These are phyloP conservation scores for Fraxinus dipetala DNA, from an alignment of 305 asterid genomes.

Conservation along the genomic window DNA sequence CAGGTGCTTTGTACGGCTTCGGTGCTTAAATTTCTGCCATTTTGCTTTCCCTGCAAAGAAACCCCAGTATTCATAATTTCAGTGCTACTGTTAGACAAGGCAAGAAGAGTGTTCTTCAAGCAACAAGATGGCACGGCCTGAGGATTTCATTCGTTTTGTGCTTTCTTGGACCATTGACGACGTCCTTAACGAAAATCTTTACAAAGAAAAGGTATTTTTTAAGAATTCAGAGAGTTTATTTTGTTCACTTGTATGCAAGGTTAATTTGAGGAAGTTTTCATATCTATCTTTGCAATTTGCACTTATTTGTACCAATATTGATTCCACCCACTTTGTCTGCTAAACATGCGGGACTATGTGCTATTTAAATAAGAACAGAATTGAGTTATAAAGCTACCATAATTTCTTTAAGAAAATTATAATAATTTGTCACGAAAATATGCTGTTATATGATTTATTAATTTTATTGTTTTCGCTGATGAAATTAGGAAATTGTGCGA, in stretches of 20 bases:
- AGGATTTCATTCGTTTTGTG: conserved; percentile 40
- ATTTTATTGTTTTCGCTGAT: background rate
- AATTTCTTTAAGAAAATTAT: background rate
- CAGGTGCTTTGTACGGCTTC: background rate
- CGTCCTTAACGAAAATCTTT: conserved; percentile 36
- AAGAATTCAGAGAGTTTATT: background rate
- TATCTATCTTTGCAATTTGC: no score
- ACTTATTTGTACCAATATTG: no score
- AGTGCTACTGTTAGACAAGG: background rate
- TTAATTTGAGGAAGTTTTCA: conserved; percentile 15
- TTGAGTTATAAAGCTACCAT: background rate
- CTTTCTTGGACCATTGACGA: conserved; percentile 52
- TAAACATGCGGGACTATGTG: background rate
- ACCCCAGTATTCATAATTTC: background rate
- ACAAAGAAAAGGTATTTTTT: conserved; percentile 36
- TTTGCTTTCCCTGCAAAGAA: background rate
- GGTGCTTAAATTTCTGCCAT: background rate
- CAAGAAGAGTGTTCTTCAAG: background rate
- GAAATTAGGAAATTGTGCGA: background rate
- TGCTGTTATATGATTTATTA: background rate
- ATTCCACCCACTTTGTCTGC: no score
- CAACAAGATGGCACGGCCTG: conserved; percentile 15
- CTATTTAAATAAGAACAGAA: background rate
- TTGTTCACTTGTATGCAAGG: background rate
- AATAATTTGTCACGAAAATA: background rate